Conservation (phyloP, 257 asterid genomes). For the Paulownia fortunei region DNA sequence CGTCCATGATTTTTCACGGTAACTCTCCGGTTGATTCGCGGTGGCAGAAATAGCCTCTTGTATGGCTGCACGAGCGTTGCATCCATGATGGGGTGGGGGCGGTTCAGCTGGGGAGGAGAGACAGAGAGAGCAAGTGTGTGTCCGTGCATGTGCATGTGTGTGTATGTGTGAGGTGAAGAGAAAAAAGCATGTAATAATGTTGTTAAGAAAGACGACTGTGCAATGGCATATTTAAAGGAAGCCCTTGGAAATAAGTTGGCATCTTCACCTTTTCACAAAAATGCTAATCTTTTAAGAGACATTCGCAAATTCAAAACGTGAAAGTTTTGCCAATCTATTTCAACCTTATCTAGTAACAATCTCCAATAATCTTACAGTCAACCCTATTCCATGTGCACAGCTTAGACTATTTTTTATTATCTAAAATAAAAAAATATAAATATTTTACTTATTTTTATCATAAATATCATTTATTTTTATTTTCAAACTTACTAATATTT, state of each 20-base stretch:
- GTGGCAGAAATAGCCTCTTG: slow-evolving; percentile 18
- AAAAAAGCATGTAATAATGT: not conserved
- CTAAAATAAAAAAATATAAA: no score
- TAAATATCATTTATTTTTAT: no score
- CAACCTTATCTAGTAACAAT: no score
- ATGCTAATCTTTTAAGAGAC: no score
- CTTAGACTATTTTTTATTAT: no score
- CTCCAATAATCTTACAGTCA: no score
- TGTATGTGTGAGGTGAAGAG: not conserved
- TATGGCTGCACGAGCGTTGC: slow-evolving; percentile 25
- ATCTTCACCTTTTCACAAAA: no score
- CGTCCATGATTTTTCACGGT: slow-evolving; percentile 33
- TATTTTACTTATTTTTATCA: no score
- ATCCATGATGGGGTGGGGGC: slow-evolving; percentile 39
- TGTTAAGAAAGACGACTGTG: slow-evolving; percentile 30
- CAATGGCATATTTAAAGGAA: slow-evolving; percentile 24
- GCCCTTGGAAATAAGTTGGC: not conserved
- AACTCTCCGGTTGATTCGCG: slow-evolving; percentile 19
- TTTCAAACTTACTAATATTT: no score
- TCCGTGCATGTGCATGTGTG: not conserved
- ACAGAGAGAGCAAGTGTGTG: not conserved
- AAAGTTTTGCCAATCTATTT: no score
- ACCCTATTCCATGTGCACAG: no score
- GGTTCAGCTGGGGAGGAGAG: not conserved
- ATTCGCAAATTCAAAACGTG: no score